These are phyloP conservation scores for Eleusine indica DNA, from an alignment of 176 grass and related monocot genomes.

Conservation along the genomic window DNA sequence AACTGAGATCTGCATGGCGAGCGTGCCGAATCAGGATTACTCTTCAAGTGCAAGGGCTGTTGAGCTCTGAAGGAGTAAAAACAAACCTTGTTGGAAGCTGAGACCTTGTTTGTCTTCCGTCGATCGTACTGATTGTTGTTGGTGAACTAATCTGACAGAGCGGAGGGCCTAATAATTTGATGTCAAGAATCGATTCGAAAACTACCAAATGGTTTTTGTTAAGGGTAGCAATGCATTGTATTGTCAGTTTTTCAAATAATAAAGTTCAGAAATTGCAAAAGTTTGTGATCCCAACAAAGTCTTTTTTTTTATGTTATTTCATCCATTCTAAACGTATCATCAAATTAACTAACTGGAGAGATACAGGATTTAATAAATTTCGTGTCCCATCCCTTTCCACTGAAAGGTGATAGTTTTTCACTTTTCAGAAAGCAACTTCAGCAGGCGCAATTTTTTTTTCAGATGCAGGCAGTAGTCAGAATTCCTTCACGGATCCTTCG, in stretches of 20 bases:
- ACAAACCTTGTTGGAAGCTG: slow-evolving; percentile 3
- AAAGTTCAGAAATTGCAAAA: neutral
- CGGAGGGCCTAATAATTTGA: neutral
- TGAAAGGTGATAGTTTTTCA: neutral
- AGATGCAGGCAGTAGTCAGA: neutral
- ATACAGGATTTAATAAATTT: slow-evolving; percentile 16
- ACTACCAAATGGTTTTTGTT: neutral
- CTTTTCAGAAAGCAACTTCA: slow-evolving; percentile 10
- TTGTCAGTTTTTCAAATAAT: neutral
- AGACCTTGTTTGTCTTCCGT: neutral
- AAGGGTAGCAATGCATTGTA: slow-evolving; percentile 23
- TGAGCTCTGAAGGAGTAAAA: neutral
- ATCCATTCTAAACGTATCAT: slow-evolving; percentile 5
- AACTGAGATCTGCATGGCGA: slow-evolving; percentile 7
- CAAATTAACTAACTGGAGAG: slow-evolving; percentile 30
- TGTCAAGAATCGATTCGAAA: neutral
- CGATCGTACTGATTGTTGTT: neutral
- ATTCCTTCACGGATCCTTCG: neutral
- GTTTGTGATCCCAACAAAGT: neutral
- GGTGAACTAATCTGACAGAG: slow-evolving; percentile 31
- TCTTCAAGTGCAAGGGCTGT: neutral
- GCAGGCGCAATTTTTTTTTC: neutral
- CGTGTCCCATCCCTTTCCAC: neutral
- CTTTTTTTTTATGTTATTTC: neutral
- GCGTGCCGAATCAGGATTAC: slow-evolving; percentile 30